Evolutionary conservation across 2,329 filamentous ascomycete genomes (phyloP), one percentile per base, ranked within the genome.

Genomic region (Pseudogymnoascus sp.): DNA sequence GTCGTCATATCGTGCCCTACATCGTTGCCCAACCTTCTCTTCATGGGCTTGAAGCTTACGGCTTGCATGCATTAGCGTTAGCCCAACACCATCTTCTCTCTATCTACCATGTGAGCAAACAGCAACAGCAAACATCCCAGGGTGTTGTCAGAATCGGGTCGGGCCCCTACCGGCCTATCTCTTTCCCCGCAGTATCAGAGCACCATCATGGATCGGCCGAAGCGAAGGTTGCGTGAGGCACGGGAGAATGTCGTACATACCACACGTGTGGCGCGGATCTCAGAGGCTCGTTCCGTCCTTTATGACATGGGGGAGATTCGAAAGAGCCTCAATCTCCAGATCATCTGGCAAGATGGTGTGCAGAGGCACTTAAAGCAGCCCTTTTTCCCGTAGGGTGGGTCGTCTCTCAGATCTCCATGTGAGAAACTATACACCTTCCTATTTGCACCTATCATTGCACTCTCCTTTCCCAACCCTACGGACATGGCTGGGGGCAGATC

Each of bases 1-100:
- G 47, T 56, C 47, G 25, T 56, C 47, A 56, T 56, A 31, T 56
- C 14, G 7, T 56, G 50, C 44, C 44, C 44, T 50, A 50, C 44
- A 1, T 50, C 44, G 44, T 28, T 25, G 44, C 50, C 50, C 50
- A 56, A 56, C 50, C 28, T 33, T 56, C 50, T 56, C 25, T 33
- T 33, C 50, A 56, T 56, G 50, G 16, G 50, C n/a, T 33, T 56
- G 28, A 8, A 56, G 10, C 50, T 21, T 33, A 21, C 50, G 18
- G n/a, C 10, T 1, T 47, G 11, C 37, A 33, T 50, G 44, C 50
- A 56, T 33, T 56, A 56, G 50, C 50, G 25, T 33, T 16, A 6
- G 28, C 10, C 16, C 25, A 2, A 56, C n/a, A 28, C 50, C n/a
- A 12, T 33, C 28, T 33, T 33, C 50, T 18, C 10, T 18, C 16